These are phyloP conservation scores for Mucor indicus DNA, from an alignment of 371 early-diverging fungal genomes.

Conservation along the genomic window DNA sequence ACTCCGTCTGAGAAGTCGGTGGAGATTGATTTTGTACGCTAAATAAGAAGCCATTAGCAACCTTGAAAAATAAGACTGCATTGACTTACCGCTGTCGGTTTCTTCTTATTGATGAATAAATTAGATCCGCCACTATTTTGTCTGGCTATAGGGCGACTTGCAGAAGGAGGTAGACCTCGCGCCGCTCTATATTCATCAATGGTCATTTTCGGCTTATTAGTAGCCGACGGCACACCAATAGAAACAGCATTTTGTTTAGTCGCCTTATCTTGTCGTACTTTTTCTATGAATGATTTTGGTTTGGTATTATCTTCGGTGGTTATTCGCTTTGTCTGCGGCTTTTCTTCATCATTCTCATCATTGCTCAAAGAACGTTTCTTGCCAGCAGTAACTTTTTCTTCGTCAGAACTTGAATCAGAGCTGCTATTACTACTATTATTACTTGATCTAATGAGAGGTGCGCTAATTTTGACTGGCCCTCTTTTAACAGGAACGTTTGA, in stretches of 20 bases:
- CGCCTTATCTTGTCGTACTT: constrained; percentile 7
- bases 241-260: neutral
- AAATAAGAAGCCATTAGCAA: neutral
- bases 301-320: no score
- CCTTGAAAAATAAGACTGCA: no score
- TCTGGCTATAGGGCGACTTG: neutral
- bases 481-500: neutral
- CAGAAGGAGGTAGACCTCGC: constrained; percentile 17
- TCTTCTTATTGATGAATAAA: constrained; percentile 21
- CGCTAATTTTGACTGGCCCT: constrained; percentile 6
- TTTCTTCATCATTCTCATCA: no score
- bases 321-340: no score
- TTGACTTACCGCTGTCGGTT: constrained; percentile 6
- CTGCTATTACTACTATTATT: constrained; percentile 2
- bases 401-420: neutral
- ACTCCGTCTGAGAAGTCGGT: constrained; percentile 4
- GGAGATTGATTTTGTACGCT: constrained; percentile 9
- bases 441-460: neutral
- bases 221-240: no score
- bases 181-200: constrained; percentile 21
- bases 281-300: constrained; percentile 8
- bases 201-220: constrained; percentile 1
- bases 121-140: neutral
- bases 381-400: no score
- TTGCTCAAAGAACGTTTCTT: no score